A percentile compares a stretch with the other conserved stretches of the same genome.
phyloP scores from a whole-genome alignment of 2,329 filamentous ascomycete species.

The Ceratocystis eucalypticola region DNA sequence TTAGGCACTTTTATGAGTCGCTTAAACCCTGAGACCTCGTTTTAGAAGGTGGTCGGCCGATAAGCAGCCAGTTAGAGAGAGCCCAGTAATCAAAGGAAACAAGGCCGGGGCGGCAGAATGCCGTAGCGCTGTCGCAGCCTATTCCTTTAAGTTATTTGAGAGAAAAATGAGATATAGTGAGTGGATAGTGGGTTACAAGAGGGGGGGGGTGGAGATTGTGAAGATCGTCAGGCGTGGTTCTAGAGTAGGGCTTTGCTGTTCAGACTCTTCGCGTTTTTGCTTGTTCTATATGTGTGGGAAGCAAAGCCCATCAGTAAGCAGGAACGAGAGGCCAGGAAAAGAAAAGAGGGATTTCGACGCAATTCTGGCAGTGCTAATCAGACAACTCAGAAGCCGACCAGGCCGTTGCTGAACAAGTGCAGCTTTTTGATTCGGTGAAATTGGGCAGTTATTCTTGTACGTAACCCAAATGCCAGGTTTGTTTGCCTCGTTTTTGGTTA shows the following conservation, averaged over 20 bases:
- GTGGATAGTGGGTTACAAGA: not conserved
- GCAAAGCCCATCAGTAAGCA: not conserved
- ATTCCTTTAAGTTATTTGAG: conserved; percentile 5
- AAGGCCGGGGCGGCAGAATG: conserved; percentile 10
- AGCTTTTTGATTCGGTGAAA: not conserved
- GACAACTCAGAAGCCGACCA: not conserved
- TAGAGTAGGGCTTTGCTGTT: not conserved
- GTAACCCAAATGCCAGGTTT: conserved; percentile 10
- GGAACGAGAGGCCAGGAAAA: not conserved
- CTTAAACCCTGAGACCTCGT: conserved; percentile 5
- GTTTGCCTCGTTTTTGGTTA: conserved; percentile 3
- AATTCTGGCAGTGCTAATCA: not conserved
- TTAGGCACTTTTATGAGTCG: conserved; percentile 7
- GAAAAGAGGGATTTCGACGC: not conserved
- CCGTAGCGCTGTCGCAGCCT: conserved; percentile 10
- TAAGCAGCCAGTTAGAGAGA: not conserved
- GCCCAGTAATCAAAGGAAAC: not conserved
- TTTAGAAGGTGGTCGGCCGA: conserved; percentile 14
- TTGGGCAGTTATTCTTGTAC: conserved; percentile 10
- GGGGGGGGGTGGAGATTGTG: not conserved
- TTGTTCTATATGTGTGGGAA: not conserved
- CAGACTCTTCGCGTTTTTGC: not conserved
- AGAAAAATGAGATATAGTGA: not conserved
- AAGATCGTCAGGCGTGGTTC: not conserved
- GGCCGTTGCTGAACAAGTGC: not conserved